These are phyloP conservation scores for Citeromyces matritensis DNA, from an alignment of 805 yeast species.

Conservation along the genomic window DNA sequence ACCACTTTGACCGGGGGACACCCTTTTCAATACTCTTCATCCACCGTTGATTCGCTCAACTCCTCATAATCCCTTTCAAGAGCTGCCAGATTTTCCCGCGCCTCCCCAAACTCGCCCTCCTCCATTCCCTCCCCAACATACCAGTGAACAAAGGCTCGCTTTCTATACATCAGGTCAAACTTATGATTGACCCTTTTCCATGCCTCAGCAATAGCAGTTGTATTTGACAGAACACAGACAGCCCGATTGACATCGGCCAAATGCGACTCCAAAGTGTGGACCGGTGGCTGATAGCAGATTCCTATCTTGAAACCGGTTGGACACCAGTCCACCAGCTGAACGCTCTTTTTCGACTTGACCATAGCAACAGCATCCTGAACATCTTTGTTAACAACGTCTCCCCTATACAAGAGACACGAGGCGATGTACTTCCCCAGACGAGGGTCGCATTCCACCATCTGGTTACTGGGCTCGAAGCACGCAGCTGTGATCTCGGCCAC, in stretches of 20 bases:
- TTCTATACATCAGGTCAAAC: slow-evolving; percentile 87
- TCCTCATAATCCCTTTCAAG: slow-evolving; percentile 86
- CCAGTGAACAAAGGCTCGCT: slow-evolving; percentile 96
- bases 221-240: slow-evolving; percentile 85
- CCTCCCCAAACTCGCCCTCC: slow-evolving; percentile 92
- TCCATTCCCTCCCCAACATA: slow-evolving; percentile 97
- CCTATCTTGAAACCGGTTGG: slow-evolving; percentile 96
- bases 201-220: slow-evolving; percentile 90
- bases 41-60: slow-evolving; percentile 67
- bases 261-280: slow-evolving; percentile 67
- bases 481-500: slow-evolving; percentile 84
- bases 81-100: slow-evolving; percentile 88
- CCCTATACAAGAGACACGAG: slow-evolving; percentile 82
- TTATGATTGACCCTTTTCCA: slow-evolving; percentile 88
- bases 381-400: slow-evolving; percentile 88
- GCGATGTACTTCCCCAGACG: slow-evolving; percentile 90
- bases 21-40: slow-evolving; percentile 27
- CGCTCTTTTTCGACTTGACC: slow-evolving; percentile 76
- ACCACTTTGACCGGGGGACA: too few species aligned
- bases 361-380: slow-evolving; percentile 83
- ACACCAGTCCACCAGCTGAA: slow-evolving; percentile 92
- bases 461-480: slow-evolving; percentile 88
- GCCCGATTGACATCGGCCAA: slow-evolving; percentile 79
- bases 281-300: slow-evolving; percentile 88
- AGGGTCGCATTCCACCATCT: slow-evolving; percentile 92